Percentiles rank a stretch among this genome's conserved stretches.
These are phyloP conservation scores for Aspergillus ellipticus DNA, from an alignment of 495 filamentous ascomycete species.

Conservation along the genomic window DNA sequence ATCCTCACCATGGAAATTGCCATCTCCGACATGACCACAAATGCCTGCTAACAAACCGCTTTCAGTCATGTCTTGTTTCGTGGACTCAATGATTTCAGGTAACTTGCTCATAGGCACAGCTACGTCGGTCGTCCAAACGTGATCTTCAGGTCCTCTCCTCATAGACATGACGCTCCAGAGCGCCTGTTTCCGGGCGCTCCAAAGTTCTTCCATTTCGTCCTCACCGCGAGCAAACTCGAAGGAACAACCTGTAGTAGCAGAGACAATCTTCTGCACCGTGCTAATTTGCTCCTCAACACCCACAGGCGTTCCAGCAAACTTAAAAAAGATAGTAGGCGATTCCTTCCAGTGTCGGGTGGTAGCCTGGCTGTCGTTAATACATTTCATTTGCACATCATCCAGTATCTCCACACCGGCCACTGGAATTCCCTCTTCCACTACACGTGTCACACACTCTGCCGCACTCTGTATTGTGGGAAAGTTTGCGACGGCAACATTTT, in stretches of 20 bases:
- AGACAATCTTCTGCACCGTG: constrained; percentile 54
- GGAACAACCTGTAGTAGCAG: constrained; percentile 39
- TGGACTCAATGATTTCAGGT: constrained; percentile 61
- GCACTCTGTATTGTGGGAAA: constrained; percentile 55
- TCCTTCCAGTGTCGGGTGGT: constrained; percentile 57
- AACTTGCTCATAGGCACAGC: constrained; percentile 61
- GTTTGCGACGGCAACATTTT: constrained; percentile 60
- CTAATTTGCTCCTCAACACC: constrained; percentile 58
- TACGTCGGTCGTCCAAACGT: constrained; percentile 65
- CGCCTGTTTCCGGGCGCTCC: constrained; percentile 59
- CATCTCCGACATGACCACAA: constrained; percentile 67
- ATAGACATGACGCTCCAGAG: constrained; percentile 60
- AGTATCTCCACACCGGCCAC: constrained; percentile 63
- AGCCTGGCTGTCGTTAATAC: constrained; percentile 56
- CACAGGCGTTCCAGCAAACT: constrained; percentile 57
- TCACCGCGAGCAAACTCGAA: constrained; percentile 60
- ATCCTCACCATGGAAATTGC: constrained; percentile 59
- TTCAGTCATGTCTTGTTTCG: constrained; percentile 54
- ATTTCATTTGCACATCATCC: constrained; percentile 64
- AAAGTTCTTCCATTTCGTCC: constrained; percentile 55
- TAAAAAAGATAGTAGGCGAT: constrained; percentile 62
- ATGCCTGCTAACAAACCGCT: constrained; percentile 57
- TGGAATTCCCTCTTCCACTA: constrained; percentile 59
- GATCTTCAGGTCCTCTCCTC: constrained; percentile 50
- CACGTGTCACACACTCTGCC: constrained; percentile 55